Evolutionary conservation across 73 alveolate genomes (phyloP), one percentile per base, ranked within the genome.

Genomic region (Paramecium pentaurelia): DNA sequence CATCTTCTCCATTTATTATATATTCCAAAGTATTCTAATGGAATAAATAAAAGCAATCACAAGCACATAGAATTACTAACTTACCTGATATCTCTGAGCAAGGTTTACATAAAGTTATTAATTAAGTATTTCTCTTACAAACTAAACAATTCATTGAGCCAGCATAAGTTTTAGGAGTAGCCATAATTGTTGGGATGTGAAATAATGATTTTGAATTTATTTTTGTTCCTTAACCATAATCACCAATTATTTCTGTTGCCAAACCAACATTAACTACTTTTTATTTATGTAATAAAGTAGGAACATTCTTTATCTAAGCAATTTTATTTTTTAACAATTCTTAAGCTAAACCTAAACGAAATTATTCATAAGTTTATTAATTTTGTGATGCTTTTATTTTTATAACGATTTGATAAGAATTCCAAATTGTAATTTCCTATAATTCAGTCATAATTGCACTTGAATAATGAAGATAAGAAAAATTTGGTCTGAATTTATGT

Each of bases 21-120:
- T 73, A 73, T 16, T 16, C 58, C 8, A 9, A 22, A 34, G 87
- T 73, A 37, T 73, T 73, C 40, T 73, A 36, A 73, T 73, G 64
- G 16, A 73, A 73, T 11, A 73, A 37, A 44, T 37, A 73, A 73
- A 73, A 73, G n/a, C 87, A 73, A 37, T 73, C 58, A 73, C 60
- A 73, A 8, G 64, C 87, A 73, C 87, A 73, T 18, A 73, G 60
- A 37, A 73, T 40, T 0, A 73, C 87, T 73, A 73, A 64, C 12
- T 25, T 64, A 28, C 84, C 84, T 64, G 84, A 64, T 64, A 64
- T 64, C 12, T 64, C 84, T 32, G 84, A 64, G 11, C 84, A 64
- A 32, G 84, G 47, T 64, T 64, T 64, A n/a, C 77, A 60, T 60
- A 27, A 20, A 60, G 77, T 60, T 0, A 60, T 60, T 60, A 60